Evolutionary conservation across 2,329 filamentous ascomycete species (phyloP), one percentile per base, ranked within the genome.

Genomic region (Helminthosporium solani): DNA sequence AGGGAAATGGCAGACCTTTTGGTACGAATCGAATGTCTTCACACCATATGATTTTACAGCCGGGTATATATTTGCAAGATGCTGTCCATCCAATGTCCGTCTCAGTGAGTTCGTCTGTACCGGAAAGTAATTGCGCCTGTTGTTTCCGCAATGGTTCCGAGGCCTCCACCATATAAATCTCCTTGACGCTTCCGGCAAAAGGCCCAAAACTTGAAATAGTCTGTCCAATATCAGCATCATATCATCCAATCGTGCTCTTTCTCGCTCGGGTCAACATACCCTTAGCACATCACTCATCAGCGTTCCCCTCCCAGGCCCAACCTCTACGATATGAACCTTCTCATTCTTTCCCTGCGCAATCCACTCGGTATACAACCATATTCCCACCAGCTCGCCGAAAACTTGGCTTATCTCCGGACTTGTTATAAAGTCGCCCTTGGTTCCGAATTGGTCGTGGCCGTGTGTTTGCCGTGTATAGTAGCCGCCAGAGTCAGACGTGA

Each of bases 311-410:
- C 94, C 94, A 3, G 94, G 94, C 0, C 94, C 94, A 57, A 97
- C 84, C 71, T 99, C 94, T 63, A 99, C 90, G 54, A 99, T 77
- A 67, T 96, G 87, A 14, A 96, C 84, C 20, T 88, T 89, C 23
- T 80, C 77, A 50, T 75, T 82, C 49, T 79, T 80, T 14, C 90
- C 91, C 69, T 99, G 94, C 33, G 87, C 86, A 69, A 97, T 88
- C 92, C 94, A 99, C 77, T 99, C 94, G 33, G 92, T 85, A 41
- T 97, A 86, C 51, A 96, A 85, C 94, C 94, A 99, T 58, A 99
- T 82, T 3, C 90, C 94, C 46, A 97, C 78, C 21, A 99, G 78
- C 73, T 99, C 94, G 19, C 94, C 94, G 72, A 99, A 99, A 11
- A 97, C 81, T 67, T 97, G 94, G 1, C 91, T 96, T 60, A 99